Evolutionary conservation across 371 early-diverging fungal species (phyloP).

Genomic region (Mortierella sp.): DNA sequence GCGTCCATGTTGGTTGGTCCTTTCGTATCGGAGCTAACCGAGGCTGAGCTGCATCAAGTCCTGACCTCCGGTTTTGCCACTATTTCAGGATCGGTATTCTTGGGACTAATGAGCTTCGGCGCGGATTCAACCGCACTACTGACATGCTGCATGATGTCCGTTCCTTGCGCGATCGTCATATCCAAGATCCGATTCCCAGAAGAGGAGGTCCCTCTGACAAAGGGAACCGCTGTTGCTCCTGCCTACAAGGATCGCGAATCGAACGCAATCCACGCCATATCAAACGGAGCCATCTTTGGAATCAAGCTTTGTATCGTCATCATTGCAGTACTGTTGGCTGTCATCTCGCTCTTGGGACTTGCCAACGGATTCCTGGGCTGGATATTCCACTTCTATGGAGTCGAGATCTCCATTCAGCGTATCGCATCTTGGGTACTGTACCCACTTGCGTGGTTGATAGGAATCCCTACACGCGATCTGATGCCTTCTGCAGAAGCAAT

Average conservation of each 20-base stretch:
- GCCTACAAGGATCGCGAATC: slow-evolving; percentile 71
- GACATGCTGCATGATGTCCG: slow-evolving; percentile 93
- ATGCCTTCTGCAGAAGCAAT: slow-evolving; percentile 77
- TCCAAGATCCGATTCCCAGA: slow-evolving; percentile 92
- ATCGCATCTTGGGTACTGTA: slow-evolving; percentile 79
- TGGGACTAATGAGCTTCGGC: slow-evolving; percentile 77
- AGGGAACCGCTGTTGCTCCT: slow-evolving; percentile 69
- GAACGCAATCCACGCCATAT: slow-evolving; percentile 87
- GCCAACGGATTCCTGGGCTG: slow-evolving; percentile 79
- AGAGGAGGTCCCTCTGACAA: slow-evolving; percentile 80
- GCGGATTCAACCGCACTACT: slow-evolving; percentile 73
- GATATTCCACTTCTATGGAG: slow-evolving; percentile 79
- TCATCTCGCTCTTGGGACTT: slow-evolving; percentile 77
- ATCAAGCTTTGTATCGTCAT: slow-evolving; percentile 82
- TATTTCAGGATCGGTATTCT: slow-evolving; percentile 86
- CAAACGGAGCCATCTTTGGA: slow-evolving; percentile 89
- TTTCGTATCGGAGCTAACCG: slow-evolving; percentile 86
- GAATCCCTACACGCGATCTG: slow-evolving; percentile 72
- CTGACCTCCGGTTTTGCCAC: slow-evolving; percentile 94
- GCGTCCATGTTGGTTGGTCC: slow-evolving; percentile 85
- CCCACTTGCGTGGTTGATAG: slow-evolving; percentile 87
- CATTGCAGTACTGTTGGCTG: slow-evolving; percentile 78
- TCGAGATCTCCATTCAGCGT: slow-evolving; percentile 73
- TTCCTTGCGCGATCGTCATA: slow-evolving; percentile 87
- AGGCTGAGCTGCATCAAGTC: slow-evolving; percentile 87